Evolutionary conservation across 2,329 filamentous ascomycete species (phyloP).

Genomic region (Aspergillus sp.): DNA sequence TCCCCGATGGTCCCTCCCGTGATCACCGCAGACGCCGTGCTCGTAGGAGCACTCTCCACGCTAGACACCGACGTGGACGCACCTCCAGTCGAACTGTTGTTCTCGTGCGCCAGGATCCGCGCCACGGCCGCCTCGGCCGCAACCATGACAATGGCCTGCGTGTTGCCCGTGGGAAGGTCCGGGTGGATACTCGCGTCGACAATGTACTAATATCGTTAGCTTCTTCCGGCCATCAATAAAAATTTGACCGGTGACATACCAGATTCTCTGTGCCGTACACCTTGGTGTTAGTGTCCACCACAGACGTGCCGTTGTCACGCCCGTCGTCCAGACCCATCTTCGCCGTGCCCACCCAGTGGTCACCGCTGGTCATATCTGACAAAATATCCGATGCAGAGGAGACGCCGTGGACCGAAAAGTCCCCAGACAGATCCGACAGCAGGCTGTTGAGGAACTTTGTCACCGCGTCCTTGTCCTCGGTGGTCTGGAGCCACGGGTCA

Average conservation of each 20-base stretch:
- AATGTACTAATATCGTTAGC: conserved; percentile 47
- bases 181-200: conserved; percentile 70
- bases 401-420: conserved; percentile 15
- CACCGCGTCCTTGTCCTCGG: conserved; percentile 13
- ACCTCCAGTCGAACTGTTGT: background rate
- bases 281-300: conserved; percentile 63
- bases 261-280: conserved; percentile 69
- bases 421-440: conserved; percentile 13
- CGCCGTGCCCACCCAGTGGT: conserved; percentile 51
- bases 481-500: conserved; percentile 16
- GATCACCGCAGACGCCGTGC: background rate
- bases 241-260: conserved; percentile 10
- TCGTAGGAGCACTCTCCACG: background rate
- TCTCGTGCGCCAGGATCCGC: background rate
- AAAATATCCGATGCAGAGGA: conserved; percentile 14
- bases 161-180: conserved; percentile 66
- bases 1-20: background rate
- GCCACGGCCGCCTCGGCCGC: conserved; percentile 57
- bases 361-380: conserved; percentile 45
- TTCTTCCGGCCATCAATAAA: background rate
- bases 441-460: conserved; percentile 14
- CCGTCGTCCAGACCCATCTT: conserved; percentile 62
- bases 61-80: background rate
- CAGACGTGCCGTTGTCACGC: conserved; percentile 53
- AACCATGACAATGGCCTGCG: conserved; percentile 62